These are phyloP conservation scores for Bolboschoenoplectus hybrid DNA, from an alignment of 202 grass and related monocot genomes.

Conservation along the genomic window DNA sequence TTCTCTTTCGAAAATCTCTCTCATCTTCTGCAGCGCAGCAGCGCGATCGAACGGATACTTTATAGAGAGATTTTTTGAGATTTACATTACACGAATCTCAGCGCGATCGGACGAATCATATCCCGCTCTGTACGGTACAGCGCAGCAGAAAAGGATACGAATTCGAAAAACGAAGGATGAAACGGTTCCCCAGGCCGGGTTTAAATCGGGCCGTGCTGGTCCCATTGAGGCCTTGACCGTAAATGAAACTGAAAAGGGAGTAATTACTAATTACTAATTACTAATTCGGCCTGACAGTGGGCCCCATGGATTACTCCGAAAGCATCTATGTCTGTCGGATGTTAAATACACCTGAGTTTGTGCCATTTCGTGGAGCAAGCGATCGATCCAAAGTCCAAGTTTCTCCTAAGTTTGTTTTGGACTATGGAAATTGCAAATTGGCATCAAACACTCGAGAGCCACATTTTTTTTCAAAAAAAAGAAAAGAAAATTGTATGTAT, in stretches of 20 bases:
- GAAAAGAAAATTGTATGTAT: too few species aligned
- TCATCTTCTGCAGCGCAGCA: too few species aligned
- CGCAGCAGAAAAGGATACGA: too few species aligned
- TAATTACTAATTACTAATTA: neutral
- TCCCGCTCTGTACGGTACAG: too few species aligned
- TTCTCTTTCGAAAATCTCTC: too few species aligned
- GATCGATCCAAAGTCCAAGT: neutral
- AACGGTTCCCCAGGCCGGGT: slow-evolving; percentile 21
- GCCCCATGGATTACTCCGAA: neutral
- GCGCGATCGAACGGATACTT: too few species aligned
- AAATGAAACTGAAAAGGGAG: neutral
- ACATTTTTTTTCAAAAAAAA: too few species aligned
- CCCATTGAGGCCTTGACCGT: neutral
- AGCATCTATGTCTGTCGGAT: neutral
- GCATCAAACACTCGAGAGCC: too few species aligned
- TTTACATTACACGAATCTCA: neutral
- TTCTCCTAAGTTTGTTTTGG: neutral
- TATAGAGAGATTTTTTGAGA: too few species aligned
- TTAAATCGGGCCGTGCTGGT: neutral
- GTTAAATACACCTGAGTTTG: neutral
- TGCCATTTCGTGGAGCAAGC: neutral
- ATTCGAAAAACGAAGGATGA: slow-evolving; percentile 21
- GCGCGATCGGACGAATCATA: neutral
- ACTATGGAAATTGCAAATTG: too few species aligned
- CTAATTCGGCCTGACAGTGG: neutral